Evolutionary conservation across 2,329 filamentous ascomycete species (phyloP).

Genomic region (Aspergillus sojae): DNA sequence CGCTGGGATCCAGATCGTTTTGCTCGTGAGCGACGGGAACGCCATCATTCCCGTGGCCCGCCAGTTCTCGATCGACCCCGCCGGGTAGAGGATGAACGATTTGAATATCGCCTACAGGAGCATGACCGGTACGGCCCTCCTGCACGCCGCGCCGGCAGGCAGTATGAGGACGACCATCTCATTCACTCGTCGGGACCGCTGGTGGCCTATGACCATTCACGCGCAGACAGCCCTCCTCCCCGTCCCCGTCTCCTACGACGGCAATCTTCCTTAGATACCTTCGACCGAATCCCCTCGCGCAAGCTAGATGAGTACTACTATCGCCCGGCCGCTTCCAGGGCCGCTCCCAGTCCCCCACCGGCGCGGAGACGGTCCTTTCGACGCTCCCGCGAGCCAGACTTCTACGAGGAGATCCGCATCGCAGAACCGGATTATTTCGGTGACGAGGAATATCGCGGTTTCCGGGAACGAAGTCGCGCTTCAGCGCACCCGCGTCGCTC

Average conservation of each 20-base stretch:
- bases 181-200: conserved; percentile 53
- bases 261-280: conserved; percentile 88
- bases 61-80: conserved; percentile 38
- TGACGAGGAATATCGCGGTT: conserved; percentile 71
- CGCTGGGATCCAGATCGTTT: conserved; percentile 47
- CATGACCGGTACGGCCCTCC: conserved; percentile 49
- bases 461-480: conserved; percentile 63
- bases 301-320: conserved; percentile 49
- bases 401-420: conserved; percentile 67
- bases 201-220: conserved; percentile 60
- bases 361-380: conserved; percentile 54
- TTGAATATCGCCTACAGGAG: conserved; percentile 44
- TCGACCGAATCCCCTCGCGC: conserved; percentile 71
- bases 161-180: conserved; percentile 47
- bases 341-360: conserved; percentile 64
- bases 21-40: conserved; percentile 47
- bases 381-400: conserved; percentile 59
- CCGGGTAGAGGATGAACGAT: conserved; percentile 42
- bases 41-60: conserved; percentile 39
- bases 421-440: conserved; percentile 69
- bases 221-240: conserved; percentile 57
- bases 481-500: conserved; percentile 52
- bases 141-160: conserved; percentile 39
- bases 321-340: conserved; percentile 48
- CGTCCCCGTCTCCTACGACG: conserved; percentile 73